Conservation (phyloP, 371 early-diverging fungal genomes). For the Batkoa obscura region DNA sequence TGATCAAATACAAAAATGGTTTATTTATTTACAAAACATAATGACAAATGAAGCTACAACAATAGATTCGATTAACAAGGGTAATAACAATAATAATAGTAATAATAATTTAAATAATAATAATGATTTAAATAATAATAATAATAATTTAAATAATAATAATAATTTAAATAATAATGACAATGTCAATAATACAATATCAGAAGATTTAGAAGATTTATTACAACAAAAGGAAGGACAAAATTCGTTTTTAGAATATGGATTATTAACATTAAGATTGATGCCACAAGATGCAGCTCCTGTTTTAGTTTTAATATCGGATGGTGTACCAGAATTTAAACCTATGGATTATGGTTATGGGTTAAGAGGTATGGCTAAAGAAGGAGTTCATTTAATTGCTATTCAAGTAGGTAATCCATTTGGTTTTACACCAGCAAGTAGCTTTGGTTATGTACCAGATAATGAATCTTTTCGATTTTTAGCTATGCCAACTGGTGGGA, state of each 20-base stretch:
- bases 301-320: constrained; percentile 54
- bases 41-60: no score
- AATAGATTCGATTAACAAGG: no score
- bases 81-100: no score
- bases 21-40: no score
- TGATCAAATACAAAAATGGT: no score
- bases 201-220: constrained; percentile 7
- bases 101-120: no score
- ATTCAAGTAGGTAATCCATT: constrained; percentile 64
- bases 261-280: constrained; percentile 40
- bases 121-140: no score
- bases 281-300: constrained; percentile 44
- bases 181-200: not conserved
- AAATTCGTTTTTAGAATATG: constrained; percentile 42
- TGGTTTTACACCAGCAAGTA: constrained; percentile 53
- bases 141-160: no score
- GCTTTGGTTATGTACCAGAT: constrained; percentile 76
- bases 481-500: constrained; percentile 55
- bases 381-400: constrained; percentile 47
- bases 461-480: constrained; percentile 67
- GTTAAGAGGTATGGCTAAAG: constrained; percentile 27
- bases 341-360: constrained; percentile 15
- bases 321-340: constrained; percentile 53
- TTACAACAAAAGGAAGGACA: constrained; percentile 16
- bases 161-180: no score